These are phyloP conservation scores for Penicillium crystallinum DNA, from an alignment of 495 filamentous ascomycete genomes.

Conservation along the genomic window DNA sequence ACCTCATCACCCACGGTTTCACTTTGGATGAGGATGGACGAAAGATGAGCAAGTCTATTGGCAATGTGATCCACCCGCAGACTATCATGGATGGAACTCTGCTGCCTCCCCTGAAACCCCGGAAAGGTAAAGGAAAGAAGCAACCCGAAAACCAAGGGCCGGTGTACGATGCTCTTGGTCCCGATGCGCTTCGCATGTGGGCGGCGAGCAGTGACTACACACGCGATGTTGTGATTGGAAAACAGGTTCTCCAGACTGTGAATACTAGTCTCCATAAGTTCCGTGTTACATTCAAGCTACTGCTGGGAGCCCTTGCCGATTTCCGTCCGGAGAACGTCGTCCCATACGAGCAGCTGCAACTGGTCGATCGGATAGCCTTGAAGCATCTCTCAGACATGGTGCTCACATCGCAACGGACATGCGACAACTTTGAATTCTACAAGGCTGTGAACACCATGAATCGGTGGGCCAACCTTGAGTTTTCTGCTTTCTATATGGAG, in stretches of 20 bases:
- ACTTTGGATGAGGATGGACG: slow-evolving; percentile 80
- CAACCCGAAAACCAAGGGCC: slow-evolving; percentile 42
- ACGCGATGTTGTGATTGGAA: slow-evolving; percentile 72
- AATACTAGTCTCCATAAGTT: slow-evolving; percentile 77
- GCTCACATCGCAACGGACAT: slow-evolving; percentile 53
- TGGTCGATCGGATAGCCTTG: slow-evolving; percentile 70
- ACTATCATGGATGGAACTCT: slow-evolving; percentile 80
- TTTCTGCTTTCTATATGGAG: slow-evolving; percentile 93
- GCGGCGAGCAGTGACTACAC: slow-evolving; percentile 89
- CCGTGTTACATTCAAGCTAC: slow-evolving; percentile 78
- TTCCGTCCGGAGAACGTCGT: slow-evolving; percentile 40
- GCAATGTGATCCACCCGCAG: slow-evolving; percentile 78
- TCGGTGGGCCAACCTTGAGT: slow-evolving; percentile 70
- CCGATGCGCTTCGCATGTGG: slow-evolving; percentile 90
- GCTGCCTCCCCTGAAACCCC: slow-evolving; percentile 51
- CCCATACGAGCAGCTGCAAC: slow-evolving; percentile 40
- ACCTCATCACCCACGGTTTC: slow-evolving; percentile 91
- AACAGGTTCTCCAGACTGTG: slow-evolving; percentile 65
- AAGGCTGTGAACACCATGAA: slow-evolving; percentile 69
- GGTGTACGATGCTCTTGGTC: slow-evolving; percentile 57
- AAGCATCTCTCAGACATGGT: slow-evolving; percentile 62
- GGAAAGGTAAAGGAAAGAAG: slow-evolving; percentile 50
- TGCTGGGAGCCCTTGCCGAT: slow-evolving; percentile 71
- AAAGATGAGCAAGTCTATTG: slow-evolving; percentile 98
- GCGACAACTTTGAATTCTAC: slow-evolving; percentile 73